Percentiles rank a stretch among this genome's conserved stretches.
Evolutionary conservation across 177 flowering plant species (phyloP).

Genomic region (Vitis hybrid): DNA sequence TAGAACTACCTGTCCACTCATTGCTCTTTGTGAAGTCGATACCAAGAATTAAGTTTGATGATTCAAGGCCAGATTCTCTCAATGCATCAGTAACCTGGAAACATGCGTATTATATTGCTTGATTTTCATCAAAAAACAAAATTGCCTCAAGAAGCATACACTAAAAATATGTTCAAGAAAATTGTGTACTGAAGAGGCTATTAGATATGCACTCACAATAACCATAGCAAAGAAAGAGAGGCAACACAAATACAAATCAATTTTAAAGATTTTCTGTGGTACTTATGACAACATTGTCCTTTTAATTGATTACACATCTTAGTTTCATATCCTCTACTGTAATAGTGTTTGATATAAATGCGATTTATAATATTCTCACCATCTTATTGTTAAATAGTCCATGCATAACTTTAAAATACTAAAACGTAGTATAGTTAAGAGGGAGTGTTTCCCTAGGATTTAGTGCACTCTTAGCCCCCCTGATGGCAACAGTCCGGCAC

Average conservation of each 20-base stretch:
- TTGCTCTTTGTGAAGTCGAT: conserved; percentile 93
- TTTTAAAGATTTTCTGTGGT: background rate
- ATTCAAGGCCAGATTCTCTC: conserved; percentile 87
- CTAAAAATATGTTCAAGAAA: background rate
- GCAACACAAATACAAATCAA: background rate
- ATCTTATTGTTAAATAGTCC: background rate
- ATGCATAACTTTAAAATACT: background rate
- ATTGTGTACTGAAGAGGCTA: background rate
- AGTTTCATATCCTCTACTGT: background rate
- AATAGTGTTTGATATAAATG: background rate
- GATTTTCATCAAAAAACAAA: too few relatives aligned
- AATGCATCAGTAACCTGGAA: conserved; percentile 67
- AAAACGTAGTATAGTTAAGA: background rate
- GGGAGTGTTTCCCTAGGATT: too few relatives aligned
- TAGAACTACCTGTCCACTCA: conserved; percentile 79
- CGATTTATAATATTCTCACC: background rate
- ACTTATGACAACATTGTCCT: background rate
- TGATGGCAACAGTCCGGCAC: too few relatives aligned
- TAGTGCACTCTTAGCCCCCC: too few relatives aligned
- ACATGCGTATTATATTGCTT: background rate
- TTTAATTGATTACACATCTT: background rate
- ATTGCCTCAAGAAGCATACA: background rate
- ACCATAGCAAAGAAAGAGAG: background rate
- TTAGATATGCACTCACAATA: background rate
- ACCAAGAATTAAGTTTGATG: conserved; percentile 84